Evolutionary conservation across 2,329 filamentous ascomycete genomes (phyloP).

Genomic region (Pseudogymnoascus sp.): DNA sequence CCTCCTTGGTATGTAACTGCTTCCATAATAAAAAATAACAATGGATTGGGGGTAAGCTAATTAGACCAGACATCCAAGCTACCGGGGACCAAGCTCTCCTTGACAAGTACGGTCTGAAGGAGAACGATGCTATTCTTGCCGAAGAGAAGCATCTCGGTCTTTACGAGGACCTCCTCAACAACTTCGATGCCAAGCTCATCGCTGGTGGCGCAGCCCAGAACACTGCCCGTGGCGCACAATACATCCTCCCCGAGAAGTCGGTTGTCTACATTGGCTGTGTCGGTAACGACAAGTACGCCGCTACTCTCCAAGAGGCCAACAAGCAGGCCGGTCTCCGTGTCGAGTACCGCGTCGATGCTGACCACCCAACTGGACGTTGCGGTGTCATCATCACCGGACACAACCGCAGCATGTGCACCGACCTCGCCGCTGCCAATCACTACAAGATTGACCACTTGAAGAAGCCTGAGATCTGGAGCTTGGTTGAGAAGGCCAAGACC

Average conservation of each 20-base stretch:
- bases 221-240: slow-evolving; percentile 92
- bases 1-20: slow-evolving; percentile 66
- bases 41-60: not conserved
- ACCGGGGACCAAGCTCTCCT: slow-evolving; percentile 75
- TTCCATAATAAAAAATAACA: not conserved
- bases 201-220: slow-evolving; percentile 96
- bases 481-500: slow-evolving; percentile 79
- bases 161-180: slow-evolving; percentile 89
- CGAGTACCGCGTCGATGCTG: slow-evolving; percentile 87
- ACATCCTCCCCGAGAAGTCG: slow-evolving; percentile 83
- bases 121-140: slow-evolving; percentile 95
- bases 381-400: slow-evolving; percentile 95
- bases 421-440: slow-evolving; percentile 92
- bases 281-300: slow-evolving; percentile 91
- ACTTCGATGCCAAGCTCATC: slow-evolving; percentile 88
- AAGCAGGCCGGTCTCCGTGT: slow-evolving; percentile 82
- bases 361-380: slow-evolving; percentile 82
- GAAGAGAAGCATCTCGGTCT: slow-evolving; percentile 83
- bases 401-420: slow-evolving; percentile 90
- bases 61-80: slow-evolving; percentile 74
- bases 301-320: slow-evolving; percentile 79
- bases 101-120: slow-evolving; percentile 86
- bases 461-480: slow-evolving; percentile 81
- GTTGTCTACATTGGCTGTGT: slow-evolving; percentile 92
- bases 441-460: slow-evolving; percentile 94